These are phyloP conservation scores for Didymella sp. DNA, from an alignment of 2,329 filamentous ascomycete genomes.

Conservation along the genomic window DNA sequence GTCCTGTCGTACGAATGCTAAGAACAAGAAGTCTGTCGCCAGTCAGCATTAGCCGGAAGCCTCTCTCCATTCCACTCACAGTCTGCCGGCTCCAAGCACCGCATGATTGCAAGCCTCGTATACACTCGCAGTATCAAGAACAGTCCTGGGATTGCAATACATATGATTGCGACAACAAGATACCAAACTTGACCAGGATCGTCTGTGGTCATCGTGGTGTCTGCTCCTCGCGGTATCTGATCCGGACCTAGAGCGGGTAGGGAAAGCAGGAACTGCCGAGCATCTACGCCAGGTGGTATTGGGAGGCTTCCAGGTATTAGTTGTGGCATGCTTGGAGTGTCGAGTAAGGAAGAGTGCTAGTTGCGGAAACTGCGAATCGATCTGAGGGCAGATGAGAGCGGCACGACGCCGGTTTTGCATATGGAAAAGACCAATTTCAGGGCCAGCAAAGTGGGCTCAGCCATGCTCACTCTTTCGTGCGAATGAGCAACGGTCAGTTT, in stretches of 20 bases:
- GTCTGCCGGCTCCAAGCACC: conserved; percentile 33
- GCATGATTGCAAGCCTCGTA: conserved; percentile 32
- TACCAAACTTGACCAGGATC: conserved; percentile 36
- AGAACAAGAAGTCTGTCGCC: conserved; percentile 31
- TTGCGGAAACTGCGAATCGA: not conserved
- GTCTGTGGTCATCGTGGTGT: conserved; percentile 30
- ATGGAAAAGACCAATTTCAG: not conserved
- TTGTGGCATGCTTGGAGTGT: not conserved
- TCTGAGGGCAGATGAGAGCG: not conserved
- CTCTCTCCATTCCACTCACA: conserved; percentile 24
- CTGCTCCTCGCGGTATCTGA: conserved; percentile 28
- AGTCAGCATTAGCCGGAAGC: conserved; percentile 8
- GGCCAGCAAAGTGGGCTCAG: not conserved
- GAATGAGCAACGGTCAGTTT: not conserved
- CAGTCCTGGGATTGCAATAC: conserved; percentile 30
- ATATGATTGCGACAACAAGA: conserved; percentile 29
- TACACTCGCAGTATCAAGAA: conserved; percentile 33
- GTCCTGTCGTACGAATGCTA: conserved; percentile 26
- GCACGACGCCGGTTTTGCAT: not conserved
- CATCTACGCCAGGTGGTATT: conserved; percentile 24
- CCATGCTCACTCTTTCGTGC: not conserved
- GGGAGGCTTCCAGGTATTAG: conserved; percentile 4
- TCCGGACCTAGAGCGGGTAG: conserved; percentile 23
- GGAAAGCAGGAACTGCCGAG: conserved; percentile 21
- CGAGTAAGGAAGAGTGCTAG: not conserved